Conservation (phyloP, 2,329 filamentous ascomycete species). For the Huntiella bhutanensis region DNA sequence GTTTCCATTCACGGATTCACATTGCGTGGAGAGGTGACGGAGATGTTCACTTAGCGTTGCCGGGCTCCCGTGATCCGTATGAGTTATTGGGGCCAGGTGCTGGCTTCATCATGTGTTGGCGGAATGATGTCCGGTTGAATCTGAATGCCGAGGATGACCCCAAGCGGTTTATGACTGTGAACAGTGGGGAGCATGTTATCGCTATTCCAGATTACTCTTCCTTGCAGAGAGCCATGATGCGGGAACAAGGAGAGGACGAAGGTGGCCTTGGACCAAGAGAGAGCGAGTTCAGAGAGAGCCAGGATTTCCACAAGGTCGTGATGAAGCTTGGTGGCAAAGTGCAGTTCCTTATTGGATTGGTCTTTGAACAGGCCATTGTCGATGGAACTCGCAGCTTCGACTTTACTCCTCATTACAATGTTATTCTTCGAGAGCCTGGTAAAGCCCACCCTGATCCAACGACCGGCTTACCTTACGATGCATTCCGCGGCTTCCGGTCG, state of each 20-base stretch:
- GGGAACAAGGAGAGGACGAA: conserved; percentile 32
- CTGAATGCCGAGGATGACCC: conserved; percentile 75
- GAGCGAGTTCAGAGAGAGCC: conserved; percentile 17
- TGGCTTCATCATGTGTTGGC: conserved; percentile 97
- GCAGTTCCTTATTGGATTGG: conserved; percentile 74
- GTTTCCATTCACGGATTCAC: conserved; percentile 78
- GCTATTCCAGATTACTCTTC: conserved; percentile 87
- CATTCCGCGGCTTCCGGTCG: conserved; percentile 91
- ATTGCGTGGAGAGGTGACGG: conserved; percentile 90
- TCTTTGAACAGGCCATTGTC: conserved; percentile 72
- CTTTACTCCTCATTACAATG: conserved; percentile 83
- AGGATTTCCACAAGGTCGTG: conserved; percentile 92
- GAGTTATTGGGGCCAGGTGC: conserved; percentile 80
- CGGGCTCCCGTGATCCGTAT: conserved; percentile 84
- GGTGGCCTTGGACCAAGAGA: background rate
- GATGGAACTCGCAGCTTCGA: conserved; percentile 59
- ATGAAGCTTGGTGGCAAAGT: conserved; percentile 98
- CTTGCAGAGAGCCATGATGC: conserved; percentile 51
- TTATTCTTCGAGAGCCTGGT: conserved; percentile 65
- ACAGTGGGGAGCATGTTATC: conserved; percentile 86
- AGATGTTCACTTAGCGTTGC: conserved; percentile 82
- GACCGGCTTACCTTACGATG: conserved; percentile 51
- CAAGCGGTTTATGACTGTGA: conserved; percentile 83
- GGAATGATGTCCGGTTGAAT: conserved; percentile 76
- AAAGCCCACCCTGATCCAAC: conserved; percentile 41